Evolutionary conservation across 1,284 basidiomycete genomes (phyloP), one percentile per base, ranked within the genome.

Genomic region (Ustilago crameri): DNA sequence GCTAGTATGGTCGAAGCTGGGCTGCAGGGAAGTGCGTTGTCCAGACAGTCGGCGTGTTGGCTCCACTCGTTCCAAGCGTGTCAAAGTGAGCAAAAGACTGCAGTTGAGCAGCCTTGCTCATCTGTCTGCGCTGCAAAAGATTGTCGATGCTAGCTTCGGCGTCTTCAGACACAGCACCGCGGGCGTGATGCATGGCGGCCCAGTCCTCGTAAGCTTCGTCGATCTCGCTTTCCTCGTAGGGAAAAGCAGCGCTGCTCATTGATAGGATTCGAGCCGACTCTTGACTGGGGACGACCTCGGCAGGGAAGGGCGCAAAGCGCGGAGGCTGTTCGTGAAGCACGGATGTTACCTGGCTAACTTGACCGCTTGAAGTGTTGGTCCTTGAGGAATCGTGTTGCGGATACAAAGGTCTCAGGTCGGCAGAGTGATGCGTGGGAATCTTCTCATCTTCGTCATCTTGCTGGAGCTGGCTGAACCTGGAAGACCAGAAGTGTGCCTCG

Each of bases 151-250:
- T 64, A 12, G 61, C 27, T 38, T 68, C 60, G 27, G 63, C 54
- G 45, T 73, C 70, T 24, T 73, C 70, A 9, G 51, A 52, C 1
- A 41, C 58, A 0, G 57, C 70, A 12, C 68, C 68, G n/a, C 58
- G 43, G 18, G 68, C 68, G 5, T 65, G 68, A 23, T 62, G 68
- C 54, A 71, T 65, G 3, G 68, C 68, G 20, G 68, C 68, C 68
- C 68, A 71, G 34, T 71, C 68, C 26, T 71, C 60, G 30, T 68
- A 64, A 8, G 57, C 65, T 45, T 73, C 64, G 49, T 60, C 69
- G 30, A 63, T 38, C 12, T 59, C 51, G 2, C 51, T 18, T 0
- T 51, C 55, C 3, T 59, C 47, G 32, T 20, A 52, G 12, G 9
- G 35, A 10, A 18, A 44, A 8, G 34, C 20, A 23, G 22, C 22